These are phyloP conservation scores for Pseudozyma sp. DNA, from an alignment of 1,284 basidiomycete species.

Conservation along the genomic window DNA sequence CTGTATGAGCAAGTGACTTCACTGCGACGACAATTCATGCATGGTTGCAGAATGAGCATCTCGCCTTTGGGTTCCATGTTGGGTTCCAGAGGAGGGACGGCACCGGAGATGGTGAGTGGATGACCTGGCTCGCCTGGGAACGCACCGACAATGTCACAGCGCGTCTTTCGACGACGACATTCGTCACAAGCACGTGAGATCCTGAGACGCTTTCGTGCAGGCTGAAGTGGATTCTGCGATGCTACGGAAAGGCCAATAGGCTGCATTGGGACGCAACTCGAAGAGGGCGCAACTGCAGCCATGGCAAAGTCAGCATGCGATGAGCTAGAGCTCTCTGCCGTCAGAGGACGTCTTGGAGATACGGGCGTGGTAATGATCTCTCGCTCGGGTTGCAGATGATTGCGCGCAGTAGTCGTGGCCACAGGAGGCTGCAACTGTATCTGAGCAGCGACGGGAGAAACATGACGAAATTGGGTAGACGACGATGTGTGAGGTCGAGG, in stretches of 20 bases:
- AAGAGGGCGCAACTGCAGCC: neutral
- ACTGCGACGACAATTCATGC: constrained; percentile 52
- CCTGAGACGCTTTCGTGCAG: constrained; percentile 45
- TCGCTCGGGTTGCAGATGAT: neutral
- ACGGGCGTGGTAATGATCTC: neutral
- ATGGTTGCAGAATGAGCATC: constrained; percentile 58
- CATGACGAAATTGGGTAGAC: neutral
- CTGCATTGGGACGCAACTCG: neutral
- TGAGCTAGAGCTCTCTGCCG: neutral
- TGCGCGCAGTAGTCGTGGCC: neutral
- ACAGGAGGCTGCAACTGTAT: neutral
- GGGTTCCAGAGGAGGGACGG: constrained; percentile 35
- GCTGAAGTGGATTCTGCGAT: constrained; percentile 22
- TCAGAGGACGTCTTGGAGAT: neutral
- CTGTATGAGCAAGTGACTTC: constrained; percentile 50
- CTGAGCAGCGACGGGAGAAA: neutral
- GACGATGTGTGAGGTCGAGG: constrained; percentile 4
- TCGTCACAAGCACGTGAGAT: constrained; percentile 53
- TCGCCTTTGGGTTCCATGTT: constrained; percentile 44
- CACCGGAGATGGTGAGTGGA: constrained; percentile 44
- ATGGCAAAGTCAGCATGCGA: neutral
- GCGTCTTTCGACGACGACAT: constrained; percentile 52
- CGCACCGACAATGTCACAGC: constrained; percentile 53
- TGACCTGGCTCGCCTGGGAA: constrained; percentile 49
- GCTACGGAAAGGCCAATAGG: neutral